Conservation (phyloP, 2,329 filamentous ascomycete genomes). For the Knufia fluminis region DNA sequence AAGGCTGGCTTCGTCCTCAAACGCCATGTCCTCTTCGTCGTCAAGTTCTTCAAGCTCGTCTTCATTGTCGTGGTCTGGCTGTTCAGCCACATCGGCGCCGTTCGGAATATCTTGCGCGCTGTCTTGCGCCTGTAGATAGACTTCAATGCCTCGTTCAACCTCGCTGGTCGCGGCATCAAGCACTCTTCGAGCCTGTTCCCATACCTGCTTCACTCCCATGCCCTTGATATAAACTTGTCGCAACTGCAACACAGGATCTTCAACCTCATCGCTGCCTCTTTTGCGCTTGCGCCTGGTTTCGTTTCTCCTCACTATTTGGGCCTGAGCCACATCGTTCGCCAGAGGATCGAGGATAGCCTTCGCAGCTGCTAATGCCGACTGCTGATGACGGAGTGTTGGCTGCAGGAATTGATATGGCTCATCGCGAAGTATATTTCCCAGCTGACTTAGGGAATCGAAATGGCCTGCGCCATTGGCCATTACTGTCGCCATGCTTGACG, state of each 20-base stretch:
- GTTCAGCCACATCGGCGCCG: slow-evolving; percentile 9
- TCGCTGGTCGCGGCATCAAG: slow-evolving; percentile 39
- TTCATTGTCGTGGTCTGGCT: slow-evolving; percentile 13
- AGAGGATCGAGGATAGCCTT: slow-evolving; percentile 73
- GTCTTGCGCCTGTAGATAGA: slow-evolving; percentile 4
- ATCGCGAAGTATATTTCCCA: slow-evolving; percentile 51
- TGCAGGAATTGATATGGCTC: slow-evolving; percentile 69
- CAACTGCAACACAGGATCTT: slow-evolving; percentile 57
- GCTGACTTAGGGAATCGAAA: slow-evolving; percentile 14
- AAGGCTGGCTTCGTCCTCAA: slow-evolving; percentile 10
- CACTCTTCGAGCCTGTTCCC: slow-evolving; percentile 84
- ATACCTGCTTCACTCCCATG: slow-evolving; percentile 80
- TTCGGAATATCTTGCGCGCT: slow-evolving; percentile 2
- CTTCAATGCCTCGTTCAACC: slow-evolving; percentile 21
- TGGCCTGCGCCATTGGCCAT: not conserved
- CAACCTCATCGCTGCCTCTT: slow-evolving; percentile 29
- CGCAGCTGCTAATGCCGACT: slow-evolving; percentile 62
- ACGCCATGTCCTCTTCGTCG: slow-evolving; percentile 13
- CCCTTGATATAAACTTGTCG: slow-evolving; percentile 78
- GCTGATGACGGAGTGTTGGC: slow-evolving; percentile 57
- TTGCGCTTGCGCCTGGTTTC: slow-evolving; percentile 41
- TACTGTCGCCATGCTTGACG: not conserved
- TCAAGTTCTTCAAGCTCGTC: slow-evolving; percentile 14
- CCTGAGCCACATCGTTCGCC: slow-evolving; percentile 61
- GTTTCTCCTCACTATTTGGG: slow-evolving; percentile 64